Base-by-base conservation (phyloP, 768 basidiomycete genomes). In the Lactifluus piperatus region DNA sequence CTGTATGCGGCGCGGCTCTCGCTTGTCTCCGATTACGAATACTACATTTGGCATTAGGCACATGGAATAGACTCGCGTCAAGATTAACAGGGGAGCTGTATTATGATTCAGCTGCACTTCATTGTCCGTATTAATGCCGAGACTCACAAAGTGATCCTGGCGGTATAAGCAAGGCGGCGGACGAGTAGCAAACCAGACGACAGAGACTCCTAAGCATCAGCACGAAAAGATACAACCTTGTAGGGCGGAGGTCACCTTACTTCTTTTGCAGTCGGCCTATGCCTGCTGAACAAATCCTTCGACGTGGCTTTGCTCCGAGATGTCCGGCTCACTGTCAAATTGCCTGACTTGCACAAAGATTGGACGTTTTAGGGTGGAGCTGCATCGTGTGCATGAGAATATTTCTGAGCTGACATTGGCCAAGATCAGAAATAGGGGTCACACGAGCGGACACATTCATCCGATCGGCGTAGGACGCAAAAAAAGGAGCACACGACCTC, bases 401-500 rank as follows among this genome's bases (percentile, higher is more conserved):
- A 43, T 30, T 22, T 13, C 32, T 34, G 14, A 13, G 30, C 47
- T 13, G 11, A 43, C 39, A 29, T 46, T 11, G 44, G 54, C 27
- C 50, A 45, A 20, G n/a, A 9, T 18, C n/a, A 39, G 36, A 18
- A 56, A 47, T 32, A 41, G 45, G 59, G 50, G 49, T 56, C 59
- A 60, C 59, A 51, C 54, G 54, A 60, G 41, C 20, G 22, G 36
- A 41, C 20, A 44, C 18, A 16, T 22, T 60, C 29, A 6, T 9
- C 43, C 54, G 37, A 56, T 51, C 49, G 48, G 53, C 46, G 47
- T 39, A 48, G 48, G 34, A 34, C 1, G 44, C 34, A 29, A 44
- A 27, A 54, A 52, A 30, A 29, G 52, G 49, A 54, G 32, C 39
- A 45, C 48, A 34, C 48, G 43, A 34, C 47, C 43, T 54, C 57